phyloP scores from a whole-genome alignment of 345 rosid species.

The Citrus medica region DNA sequence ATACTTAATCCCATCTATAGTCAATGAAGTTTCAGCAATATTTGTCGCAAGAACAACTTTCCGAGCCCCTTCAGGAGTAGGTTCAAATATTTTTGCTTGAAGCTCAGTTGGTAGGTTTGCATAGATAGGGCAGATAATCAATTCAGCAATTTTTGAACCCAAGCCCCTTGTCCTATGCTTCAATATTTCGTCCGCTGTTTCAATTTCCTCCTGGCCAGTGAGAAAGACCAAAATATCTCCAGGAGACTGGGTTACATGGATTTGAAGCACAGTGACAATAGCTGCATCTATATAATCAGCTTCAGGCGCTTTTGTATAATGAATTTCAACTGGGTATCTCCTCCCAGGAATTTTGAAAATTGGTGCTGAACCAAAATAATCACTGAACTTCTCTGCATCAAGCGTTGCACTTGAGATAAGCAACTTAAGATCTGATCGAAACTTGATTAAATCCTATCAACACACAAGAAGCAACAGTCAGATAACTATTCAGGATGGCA shows the following conservation, averaged over 20 bases:
- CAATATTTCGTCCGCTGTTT: constrained; percentile 87
- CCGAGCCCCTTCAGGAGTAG: constrained; percentile 96
- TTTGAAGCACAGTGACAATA: constrained; percentile 80
- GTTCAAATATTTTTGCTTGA: constrained; percentile 94
- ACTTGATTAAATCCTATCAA: constrained; percentile 79
- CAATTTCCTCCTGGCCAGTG: constrained; percentile 98
- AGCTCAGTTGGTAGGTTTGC: constrained; percentile 97
- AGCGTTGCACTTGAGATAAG: constrained; percentile 97
- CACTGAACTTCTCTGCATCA: constrained; percentile 97
- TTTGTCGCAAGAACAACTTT: constrained; percentile 96
- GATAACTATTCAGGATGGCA: not conserved
- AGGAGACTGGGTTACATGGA: constrained; percentile 73
- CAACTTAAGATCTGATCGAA: constrained; percentile 80
- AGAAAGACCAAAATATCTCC: constrained; percentile 92
- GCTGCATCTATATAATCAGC: constrained; percentile 98
- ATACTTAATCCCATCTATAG: constrained; percentile 89
- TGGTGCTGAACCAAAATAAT: constrained; percentile 93
- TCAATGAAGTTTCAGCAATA: constrained; percentile 95
- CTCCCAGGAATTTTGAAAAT: constrained; percentile 96
- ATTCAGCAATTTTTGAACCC: constrained; percentile 91
- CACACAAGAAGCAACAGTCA: constrained; percentile 15
- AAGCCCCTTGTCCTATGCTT: constrained; percentile 85
- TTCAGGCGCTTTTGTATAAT: constrained; percentile 94
- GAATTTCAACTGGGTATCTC: constrained; percentile 90
- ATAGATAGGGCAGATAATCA: constrained; percentile 93